Base-by-base conservation (phyloP, 805 yeast species). In the Ogataea saltuana region DNA sequence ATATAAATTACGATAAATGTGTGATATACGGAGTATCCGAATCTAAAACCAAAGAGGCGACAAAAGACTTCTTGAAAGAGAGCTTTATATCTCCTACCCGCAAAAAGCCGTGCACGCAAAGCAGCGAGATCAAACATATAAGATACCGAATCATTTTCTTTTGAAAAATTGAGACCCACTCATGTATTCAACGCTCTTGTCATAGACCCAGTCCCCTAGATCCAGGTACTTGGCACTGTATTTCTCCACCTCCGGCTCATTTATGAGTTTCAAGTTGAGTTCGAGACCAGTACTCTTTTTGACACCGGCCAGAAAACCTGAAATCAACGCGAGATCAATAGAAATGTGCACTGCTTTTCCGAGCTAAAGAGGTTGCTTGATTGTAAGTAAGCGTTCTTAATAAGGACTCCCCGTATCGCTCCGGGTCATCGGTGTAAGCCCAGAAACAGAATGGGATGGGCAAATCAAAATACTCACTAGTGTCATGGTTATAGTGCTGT, bases 131-230 rank as follows among this genome's bases (percentile, higher is more conserved):
- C 36, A 32, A 32, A 21, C 12, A 21, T 28, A 20, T 5, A 15
- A 16, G 9, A 13, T 6, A 4, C 17, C 15, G 6, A 21, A 6
- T 58, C 51, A 80, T 51, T 70, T 78, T 54, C 88, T 75, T 37
- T 68, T 79, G 63, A 90, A 93, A 65, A 83, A 88, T 15, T 78
- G 75, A 1, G 96, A 85, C 6, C 83, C 71, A 31, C 82, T 78
- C 71, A 88, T 75, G 51, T 79, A 71, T 3, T 85, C 83, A 9
- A 85, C 83, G 16, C 84, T 70, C 42, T 78, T 75, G 58, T 89
- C 96, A 51, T 83, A 81, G 2, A 85, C 67, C 63, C 81, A 80
- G 58, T 93, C 99, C n/a, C 99, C 99, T 21, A 83, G 60, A 40
- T 80, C 85, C 49, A 93, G 72, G 60, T 90, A 93, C 59, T 80